A percentile compares a stretch with the other conserved stretches of the same genome.
These are phyloP conservation scores for Trifolium dubium DNA, from an alignment of 306 rosid genomes.

Conservation along the genomic window DNA sequence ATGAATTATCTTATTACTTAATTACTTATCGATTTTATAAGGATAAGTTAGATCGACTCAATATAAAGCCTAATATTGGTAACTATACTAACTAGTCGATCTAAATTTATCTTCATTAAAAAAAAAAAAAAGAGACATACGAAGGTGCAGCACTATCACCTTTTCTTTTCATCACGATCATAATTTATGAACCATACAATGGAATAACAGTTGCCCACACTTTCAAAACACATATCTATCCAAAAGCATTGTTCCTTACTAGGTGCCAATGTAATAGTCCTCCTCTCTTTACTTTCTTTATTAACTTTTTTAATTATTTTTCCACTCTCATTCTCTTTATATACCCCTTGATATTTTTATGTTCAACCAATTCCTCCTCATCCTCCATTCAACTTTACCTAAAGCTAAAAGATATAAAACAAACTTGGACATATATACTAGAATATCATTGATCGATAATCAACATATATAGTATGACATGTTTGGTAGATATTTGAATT, in stretches of 20 bases:
- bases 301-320: conserved; percentile 28
- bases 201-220: conserved; percentile 39
- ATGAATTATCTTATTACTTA: too few relatives aligned
- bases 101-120: too few relatives aligned
- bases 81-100: too few relatives aligned
- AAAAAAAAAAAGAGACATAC: neutral
- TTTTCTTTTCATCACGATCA: conserved; percentile 38
- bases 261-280: conserved; percentile 28
- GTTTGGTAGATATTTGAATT: neutral
- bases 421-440: conserved; percentile 34
- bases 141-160: conserved; percentile 45
- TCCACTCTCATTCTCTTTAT: conserved; percentile 22
- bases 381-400: conserved; percentile 51
- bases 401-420: conserved; percentile 41
- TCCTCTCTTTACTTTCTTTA: conserved; percentile 36
- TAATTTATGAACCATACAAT: conserved; percentile 46
- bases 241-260: conserved; percentile 60
- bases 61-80: too few relatives aligned
- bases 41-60: too few relatives aligned
- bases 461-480: neutral
- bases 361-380: conserved; percentile 48
- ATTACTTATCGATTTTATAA: too few relatives aligned
- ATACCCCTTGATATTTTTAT: conserved; percentile 23
- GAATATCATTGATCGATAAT: neutral
- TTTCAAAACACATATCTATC: conserved; percentile 37